Base-by-base conservation (phyloP, 108 stramenopile species). In the Nitzschia sp. region DNA sequence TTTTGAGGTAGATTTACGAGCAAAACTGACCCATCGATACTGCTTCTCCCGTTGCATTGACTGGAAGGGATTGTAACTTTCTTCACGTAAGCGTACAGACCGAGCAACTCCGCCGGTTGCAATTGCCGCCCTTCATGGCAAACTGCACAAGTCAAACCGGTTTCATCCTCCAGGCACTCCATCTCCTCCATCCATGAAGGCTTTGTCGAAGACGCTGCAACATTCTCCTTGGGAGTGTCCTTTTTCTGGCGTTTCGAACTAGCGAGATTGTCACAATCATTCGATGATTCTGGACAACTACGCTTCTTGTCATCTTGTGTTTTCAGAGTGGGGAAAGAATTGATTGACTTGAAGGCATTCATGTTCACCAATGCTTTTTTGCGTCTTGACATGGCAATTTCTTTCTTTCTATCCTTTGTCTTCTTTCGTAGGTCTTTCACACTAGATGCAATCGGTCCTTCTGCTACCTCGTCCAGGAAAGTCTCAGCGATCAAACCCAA, bases 101-200 rank as follows among this genome's bases (percentile, higher is more conserved):
- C 92, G 39, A 93, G 72, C 15, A 93, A 61, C 55, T 89, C 87
- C 12, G 82, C 72, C n/a, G 92, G 89, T 68, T 93, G 87, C 10
- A 84, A 53, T 12, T 72, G 84, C 37, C 86, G 62, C 8, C 92
- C 92, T 69, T 93, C 92, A 65, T 93, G 92, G 65, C 92, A 93
- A 25, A 90, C 83, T 9, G 86, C 80, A 66, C 92, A 93, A 3
- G 81, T 83, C 41, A 90, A 55, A 38, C 87, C 89, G 38, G 71
- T 78, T 72, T 93, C 92, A 37, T 93, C 92, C 46, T 84, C 92
- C 72, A 93, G 72, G 11, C 81, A 80, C 61, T 93, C 92, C 88
- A 90, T 86, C 59, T 93, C 92, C 10, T 72, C 69, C 80, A 93
- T 81, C 92, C 92, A 93, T 0, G 82, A 78, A 53, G 92, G 92